phyloP scores from a whole-genome alignment of 1,284 basidiomycete species.

The Papiliotrema fonsecae region DNA sequence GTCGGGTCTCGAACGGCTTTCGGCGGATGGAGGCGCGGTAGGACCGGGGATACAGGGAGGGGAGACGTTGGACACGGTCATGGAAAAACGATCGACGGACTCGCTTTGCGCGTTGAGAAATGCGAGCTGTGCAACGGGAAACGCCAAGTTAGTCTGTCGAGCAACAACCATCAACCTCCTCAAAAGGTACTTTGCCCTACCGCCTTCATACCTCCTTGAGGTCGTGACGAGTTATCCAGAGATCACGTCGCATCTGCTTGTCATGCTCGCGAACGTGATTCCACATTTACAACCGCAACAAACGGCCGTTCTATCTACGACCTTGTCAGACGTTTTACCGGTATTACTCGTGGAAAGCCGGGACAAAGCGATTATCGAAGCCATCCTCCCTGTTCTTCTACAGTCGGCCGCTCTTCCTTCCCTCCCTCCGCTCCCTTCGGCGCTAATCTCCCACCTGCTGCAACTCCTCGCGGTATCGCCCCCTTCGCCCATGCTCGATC shows the following conservation, averaged over 20 bases:
- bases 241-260: slow-evolving; percentile 32
- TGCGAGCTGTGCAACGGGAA: slow-evolving; percentile 23
- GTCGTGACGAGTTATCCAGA: slow-evolving; percentile 30
- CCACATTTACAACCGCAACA: slow-evolving; percentile 13
- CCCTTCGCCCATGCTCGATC: slow-evolving; percentile 25
- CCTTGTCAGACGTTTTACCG: slow-evolving; percentile 28
- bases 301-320: neutral
- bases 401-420: slow-evolving; percentile 17
- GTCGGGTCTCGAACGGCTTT: slow-evolving; percentile 25
- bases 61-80: slow-evolving; percentile 24
- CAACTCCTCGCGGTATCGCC: slow-evolving; percentile 28
- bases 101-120: slow-evolving; percentile 39
- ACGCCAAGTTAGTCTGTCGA: slow-evolving; percentile 27
- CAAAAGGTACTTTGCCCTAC: slow-evolving; percentile 33
- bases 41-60: no score
- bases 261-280: slow-evolving; percentile 28
- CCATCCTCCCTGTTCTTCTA: slow-evolving; percentile 35
- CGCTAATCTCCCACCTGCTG: slow-evolving; percentile 33
- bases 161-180: slow-evolving; percentile 22
- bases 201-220: slow-evolving; percentile 29
- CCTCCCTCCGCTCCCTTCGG: slow-evolving; percentile 19
- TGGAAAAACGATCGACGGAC: slow-evolving; percentile 30
- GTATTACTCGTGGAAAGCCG: slow-evolving; percentile 30
- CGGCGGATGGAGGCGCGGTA: slow-evolving; percentile 8
- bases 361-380: slow-evolving; percentile 28